Percentiles rank a stretch among this genome's conserved stretches.
Evolutionary conservation across 2,329 filamentous ascomycete species (phyloP).

Genomic region (Neonectria coccinea): DNA sequence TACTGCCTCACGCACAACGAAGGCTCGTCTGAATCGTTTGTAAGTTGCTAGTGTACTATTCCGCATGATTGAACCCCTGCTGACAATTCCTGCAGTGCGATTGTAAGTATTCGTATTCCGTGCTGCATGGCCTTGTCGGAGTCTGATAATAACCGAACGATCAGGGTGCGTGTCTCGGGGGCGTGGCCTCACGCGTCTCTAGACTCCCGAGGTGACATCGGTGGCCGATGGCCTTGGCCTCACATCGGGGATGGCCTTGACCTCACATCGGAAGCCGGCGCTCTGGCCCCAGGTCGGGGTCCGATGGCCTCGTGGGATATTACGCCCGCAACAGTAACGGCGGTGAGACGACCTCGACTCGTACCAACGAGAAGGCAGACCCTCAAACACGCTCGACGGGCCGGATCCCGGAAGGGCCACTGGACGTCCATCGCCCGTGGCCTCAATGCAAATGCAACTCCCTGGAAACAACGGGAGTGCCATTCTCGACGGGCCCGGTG

Average conservation of each 20-base stretch:
- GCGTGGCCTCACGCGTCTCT: constrained; percentile 49
- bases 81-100: constrained; percentile 57
- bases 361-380: constrained; percentile 6
- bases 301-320: not conserved
- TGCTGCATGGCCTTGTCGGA: not conserved
- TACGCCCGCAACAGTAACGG: constrained; percentile 1
- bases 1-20: constrained; percentile 90
- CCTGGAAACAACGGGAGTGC: constrained; percentile 28
- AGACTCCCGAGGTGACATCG: constrained; percentile 7
- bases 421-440: constrained; percentile 15
- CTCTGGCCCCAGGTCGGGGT: constrained; percentile 3
- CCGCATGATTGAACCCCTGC: constrained; percentile 25
- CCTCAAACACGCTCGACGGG: constrained; percentile 14
- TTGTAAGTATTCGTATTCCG: constrained; percentile 52
- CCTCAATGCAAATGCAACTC: constrained; percentile 12
- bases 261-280: constrained; percentile 4
- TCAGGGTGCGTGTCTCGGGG: constrained; percentile 51
- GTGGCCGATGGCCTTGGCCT: constrained; percentile 6
- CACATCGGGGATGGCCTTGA: constrained; percentile 2
- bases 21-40: constrained; percentile 75
- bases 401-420: constrained; percentile 20
- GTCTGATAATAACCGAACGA: constrained; percentile 30
- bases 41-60: constrained; percentile 50
- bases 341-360: not conserved
- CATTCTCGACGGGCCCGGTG: constrained; percentile 4